Base-by-base conservation (phyloP, 176 grass and related monocot genomes). In the Triticum urartu region DNA sequence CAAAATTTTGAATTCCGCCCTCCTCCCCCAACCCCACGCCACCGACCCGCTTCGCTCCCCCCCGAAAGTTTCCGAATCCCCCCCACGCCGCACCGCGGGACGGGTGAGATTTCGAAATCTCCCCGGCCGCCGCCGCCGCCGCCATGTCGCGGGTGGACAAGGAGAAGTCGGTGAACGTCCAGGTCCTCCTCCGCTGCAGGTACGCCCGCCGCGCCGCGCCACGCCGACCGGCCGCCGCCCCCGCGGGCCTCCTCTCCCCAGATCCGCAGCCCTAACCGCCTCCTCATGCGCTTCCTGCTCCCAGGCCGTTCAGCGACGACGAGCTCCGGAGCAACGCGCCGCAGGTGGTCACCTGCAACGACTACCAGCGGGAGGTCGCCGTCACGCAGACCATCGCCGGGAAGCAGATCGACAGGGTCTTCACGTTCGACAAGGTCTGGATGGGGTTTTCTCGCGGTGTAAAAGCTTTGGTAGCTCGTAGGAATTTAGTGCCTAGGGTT, bases 121-220 rank as follows among this genome's bases (percentile, higher is more conserved):
- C 45, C 72, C 3, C 17, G 17, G 43, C 48, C 73, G 36, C 74
- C 33, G 39, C 68, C 35, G 35, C 35, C 67, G 43, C 82, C 43
- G 39, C 71, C 70, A 42, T 15, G 69, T 96, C 97, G 86, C 91
- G 97, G 85, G 90, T 87, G 75, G 97, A 99, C 71, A 99, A 99
- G 81, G 94, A 99, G 74, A 99, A 99, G 90, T 77, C 94, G 33
- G 97, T 99, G 14, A 99, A 99, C 86, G 97, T 99, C 54, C 97
- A 99, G 86, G 97, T 97, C 25, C 90, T 99, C 72, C 90, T 99
- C 74, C 90, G 97, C 8, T 99, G 97, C 97, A 99, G 97, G 97
- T 96, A 83, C 43, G 50, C n/a, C 8, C 11, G 36, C 36, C 36
- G 36, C 38, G 25, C 12, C 11, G 3, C 35, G 20, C 22, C 56